Base-by-base conservation (phyloP, 768 basidiomycete species). In the Leccinum subtestaceum region DNA sequence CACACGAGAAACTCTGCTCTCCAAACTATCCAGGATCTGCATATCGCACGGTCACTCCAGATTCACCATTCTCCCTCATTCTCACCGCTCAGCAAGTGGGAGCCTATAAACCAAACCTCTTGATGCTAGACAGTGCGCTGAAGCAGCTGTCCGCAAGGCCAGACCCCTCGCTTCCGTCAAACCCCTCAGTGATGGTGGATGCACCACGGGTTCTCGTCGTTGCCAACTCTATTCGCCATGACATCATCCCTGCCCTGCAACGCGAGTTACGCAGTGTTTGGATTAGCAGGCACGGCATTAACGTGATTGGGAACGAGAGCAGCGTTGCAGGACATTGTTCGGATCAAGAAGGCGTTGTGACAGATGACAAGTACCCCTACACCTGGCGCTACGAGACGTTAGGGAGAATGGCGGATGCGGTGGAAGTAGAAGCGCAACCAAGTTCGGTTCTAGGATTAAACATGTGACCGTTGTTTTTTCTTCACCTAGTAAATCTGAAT, bases 51-150 rank as follows among this genome's bases (percentile, higher is more conserved):
- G 66, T 72, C 36, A 76, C 75, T 0, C 70, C 75, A 5, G 68
- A 69, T 31, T 88, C 87, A 25, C 80, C 84, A 1, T 91, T 91
- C 71, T 81, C 83, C 27, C 77, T 84, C 53, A 75, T 89, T 56
- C 74, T 87, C 64, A 91, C 88, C 8, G 88, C 90, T 5, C 82
- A 91, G 68, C 87, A 88, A 61, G 80, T 83, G 5, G 82, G 83
- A n/a, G 82, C 82, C 36, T 91, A 90, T 73, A 91, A 91, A 68
- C 90, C 87, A 21, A 73, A 84, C 50, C 74, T 77, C 0, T 65
- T 71, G 19, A 62, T 81, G 62, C 68, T 81, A n/a, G 76, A 74
- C 40, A 50, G 60, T 36, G 72, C 66, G 7, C 25, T 73, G 54
- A 55, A 46, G 36, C 72, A 73, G 46, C 59, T 73, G 5, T 72